phyloP scores from a whole-genome alignment of 2,329 filamentous ascomycete genomes.

The Colletotrichum gigasporum region DNA sequence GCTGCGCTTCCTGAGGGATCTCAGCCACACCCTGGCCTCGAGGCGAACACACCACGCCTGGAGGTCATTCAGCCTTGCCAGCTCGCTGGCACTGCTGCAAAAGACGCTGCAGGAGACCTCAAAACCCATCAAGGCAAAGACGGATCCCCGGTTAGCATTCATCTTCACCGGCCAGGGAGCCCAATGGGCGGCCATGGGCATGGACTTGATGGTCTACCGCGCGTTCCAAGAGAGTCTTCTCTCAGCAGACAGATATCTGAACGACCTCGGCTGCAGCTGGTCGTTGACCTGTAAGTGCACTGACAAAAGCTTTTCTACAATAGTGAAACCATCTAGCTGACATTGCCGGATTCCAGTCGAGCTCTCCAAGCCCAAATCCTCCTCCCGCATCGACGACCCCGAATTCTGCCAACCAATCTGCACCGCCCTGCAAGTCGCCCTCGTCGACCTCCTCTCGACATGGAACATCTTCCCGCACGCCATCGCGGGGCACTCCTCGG shows the following conservation, averaged over 20 bases:
- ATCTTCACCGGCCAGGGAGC: slow-evolving; percentile 42
- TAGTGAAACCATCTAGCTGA: not conserved
- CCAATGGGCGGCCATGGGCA: slow-evolving; percentile 37
- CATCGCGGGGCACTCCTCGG: slow-evolving; percentile 56
- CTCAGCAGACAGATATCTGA: slow-evolving; percentile 43
- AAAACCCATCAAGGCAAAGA: not conserved
- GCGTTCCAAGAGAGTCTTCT: slow-evolving; percentile 47
- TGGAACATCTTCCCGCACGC: slow-evolving; percentile 50
- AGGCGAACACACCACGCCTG: slow-evolving; percentile 17
- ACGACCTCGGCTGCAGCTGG: slow-evolving; percentile 41
- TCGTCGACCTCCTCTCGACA: slow-evolving; percentile 53
- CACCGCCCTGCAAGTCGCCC: slow-evolving; percentile 57
- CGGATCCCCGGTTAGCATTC: slow-evolving; percentile 25
- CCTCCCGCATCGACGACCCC: slow-evolving; percentile 47
- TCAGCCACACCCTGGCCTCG: slow-evolving; percentile 54
- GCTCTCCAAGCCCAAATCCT: slow-evolving; percentile 37
- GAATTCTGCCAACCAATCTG: slow-evolving; percentile 54
- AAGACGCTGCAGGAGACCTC: not conserved
- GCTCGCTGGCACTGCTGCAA: not conserved
- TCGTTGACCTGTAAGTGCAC: slow-evolving; percentile 20
- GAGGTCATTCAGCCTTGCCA: slow-evolving; percentile 12
- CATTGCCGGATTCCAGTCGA: slow-evolving; percentile 23
- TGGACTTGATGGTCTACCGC: slow-evolving; percentile 37
- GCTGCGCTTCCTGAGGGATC: slow-evolving; percentile 36
- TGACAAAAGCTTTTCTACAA: not conserved